phyloP scores from a whole-genome alignment of 140 eudicot genomes.

The Erigeron philadelphicus region DNA sequence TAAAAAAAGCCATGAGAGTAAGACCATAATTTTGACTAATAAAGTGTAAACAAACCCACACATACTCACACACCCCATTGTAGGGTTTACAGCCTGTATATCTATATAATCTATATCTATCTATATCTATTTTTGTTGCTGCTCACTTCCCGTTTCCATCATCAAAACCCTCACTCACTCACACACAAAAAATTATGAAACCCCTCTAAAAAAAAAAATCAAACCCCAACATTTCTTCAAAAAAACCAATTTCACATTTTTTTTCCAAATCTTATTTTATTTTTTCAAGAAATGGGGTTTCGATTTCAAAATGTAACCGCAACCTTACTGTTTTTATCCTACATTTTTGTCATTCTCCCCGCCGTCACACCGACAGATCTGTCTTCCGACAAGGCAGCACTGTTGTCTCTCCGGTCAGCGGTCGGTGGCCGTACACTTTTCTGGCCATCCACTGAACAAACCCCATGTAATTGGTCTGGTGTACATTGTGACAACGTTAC shows the following conservation, averaged over 20 bases:
- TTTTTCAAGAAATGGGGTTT: constrained; percentile 2
- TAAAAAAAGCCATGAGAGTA: neutral
- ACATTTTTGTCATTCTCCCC: constrained; percentile 25
- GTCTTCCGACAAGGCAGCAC: constrained; percentile 53
- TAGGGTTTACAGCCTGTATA: constrained; percentile 8
- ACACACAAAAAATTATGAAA: neutral
- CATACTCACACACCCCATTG: no score
- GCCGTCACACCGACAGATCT: constrained; percentile 48
- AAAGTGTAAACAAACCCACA: neutral
- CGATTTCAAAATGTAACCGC: constrained; percentile 11
- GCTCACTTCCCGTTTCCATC: neutral
- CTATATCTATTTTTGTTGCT: neutral
- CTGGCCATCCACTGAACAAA: constrained; percentile 42
- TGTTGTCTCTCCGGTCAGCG: constrained; percentile 57
- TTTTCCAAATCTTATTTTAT: neutral
- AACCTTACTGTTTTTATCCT: constrained; percentile 28
- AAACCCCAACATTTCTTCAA: neutral
- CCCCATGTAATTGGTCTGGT: constrained; percentile 53
- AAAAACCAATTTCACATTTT: neutral
- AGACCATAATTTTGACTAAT: neutral
- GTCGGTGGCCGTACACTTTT: constrained; percentile 72
- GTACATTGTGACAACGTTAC: constrained; percentile 19
- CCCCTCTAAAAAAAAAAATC: neutral
- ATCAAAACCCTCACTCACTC: neutral
- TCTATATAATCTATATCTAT: neutral